A percentile compares a stretch with the other conserved stretches of the same genome.
Evolutionary conservation across 441 rosid species (phyloP).

Genomic region (Aleurites moluccanus): DNA sequence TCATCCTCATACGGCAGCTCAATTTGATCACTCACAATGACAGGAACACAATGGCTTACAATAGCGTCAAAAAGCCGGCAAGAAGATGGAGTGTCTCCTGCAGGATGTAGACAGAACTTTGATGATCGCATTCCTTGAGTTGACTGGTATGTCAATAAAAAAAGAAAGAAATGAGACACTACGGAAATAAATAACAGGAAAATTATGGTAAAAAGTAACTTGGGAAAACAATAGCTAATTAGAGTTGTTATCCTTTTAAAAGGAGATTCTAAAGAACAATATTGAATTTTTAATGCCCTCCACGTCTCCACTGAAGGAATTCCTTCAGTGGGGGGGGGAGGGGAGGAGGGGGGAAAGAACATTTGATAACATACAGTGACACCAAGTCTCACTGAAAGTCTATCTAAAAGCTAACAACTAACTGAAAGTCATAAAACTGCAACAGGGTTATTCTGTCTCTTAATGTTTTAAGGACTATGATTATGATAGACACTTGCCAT

Average conservation of each 20-base stretch:
- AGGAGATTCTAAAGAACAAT: not conserved
- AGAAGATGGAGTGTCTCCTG: conserved; percentile 97
- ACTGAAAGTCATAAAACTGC: not conserved
- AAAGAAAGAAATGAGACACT: conserved; percentile 14
- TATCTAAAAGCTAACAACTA: not conserved
- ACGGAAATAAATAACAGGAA: not conserved
- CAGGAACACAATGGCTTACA: conserved; percentile 90
- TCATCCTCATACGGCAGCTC: conserved; percentile 96
- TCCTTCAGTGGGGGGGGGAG: not conserved
- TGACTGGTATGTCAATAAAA: conserved; percentile 52
- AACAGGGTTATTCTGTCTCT: not conserved
- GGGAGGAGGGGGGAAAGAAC: not conserved
- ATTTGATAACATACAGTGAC: not conserved
- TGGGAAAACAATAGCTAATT: not conserved
- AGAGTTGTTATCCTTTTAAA: not conserved
- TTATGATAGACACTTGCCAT: not conserved
- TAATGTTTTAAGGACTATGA: not conserved
- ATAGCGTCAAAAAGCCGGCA: conserved; percentile 94
- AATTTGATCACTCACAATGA: conserved; percentile 77
- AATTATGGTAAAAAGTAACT: not conserved
- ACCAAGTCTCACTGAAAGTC: not conserved
- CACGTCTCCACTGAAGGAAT: not conserved
- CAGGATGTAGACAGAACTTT: conserved; percentile 90
- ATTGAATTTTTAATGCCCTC: not conserved
- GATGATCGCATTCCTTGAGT: conserved; percentile 85